Percentiles rank a stretch among this genome's conserved stretches.
These are phyloP conservation scores for Pestalotiopsis fici DNA, from an alignment of 2,329 filamentous ascomycete genomes.

Conservation along the genomic window DNA sequence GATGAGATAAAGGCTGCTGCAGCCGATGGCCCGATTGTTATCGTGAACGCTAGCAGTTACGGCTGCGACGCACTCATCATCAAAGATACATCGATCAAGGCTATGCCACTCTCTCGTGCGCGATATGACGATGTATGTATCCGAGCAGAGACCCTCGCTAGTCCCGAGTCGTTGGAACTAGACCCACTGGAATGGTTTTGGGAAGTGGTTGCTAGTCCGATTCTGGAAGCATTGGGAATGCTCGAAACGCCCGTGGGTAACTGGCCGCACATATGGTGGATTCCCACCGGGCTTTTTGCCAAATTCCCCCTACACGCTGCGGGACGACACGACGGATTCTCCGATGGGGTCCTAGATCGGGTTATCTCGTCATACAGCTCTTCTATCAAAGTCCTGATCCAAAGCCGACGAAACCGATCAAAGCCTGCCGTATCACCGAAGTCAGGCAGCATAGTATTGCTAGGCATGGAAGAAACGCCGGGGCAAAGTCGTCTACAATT, in stretches of 20 bases:
- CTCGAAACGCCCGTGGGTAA: no score
- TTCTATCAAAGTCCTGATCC: constrained; percentile 32
- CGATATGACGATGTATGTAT: no score
- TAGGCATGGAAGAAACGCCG: background rate
- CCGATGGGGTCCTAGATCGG: constrained; percentile 30
- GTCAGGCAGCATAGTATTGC: constrained; percentile 22
- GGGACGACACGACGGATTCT: constrained; percentile 25
- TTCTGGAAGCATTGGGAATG: no score
- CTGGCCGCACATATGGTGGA: constrained; percentile 34
- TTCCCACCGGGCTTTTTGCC: constrained; percentile 29
- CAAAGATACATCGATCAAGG: no score
- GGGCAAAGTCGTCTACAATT: background rate
- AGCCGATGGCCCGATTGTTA: constrained; percentile 24
- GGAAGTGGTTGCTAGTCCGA: no score
- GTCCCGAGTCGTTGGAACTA: no score
- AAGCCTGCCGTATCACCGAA: background rate
- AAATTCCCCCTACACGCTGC: constrained; percentile 35
- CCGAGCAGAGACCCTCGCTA: no score
- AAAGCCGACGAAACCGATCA: constrained; percentile 20
- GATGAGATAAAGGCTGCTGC: constrained; percentile 22
- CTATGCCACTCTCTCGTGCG: no score
- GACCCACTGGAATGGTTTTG: no score
- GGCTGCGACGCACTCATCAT: constrained; percentile 33
- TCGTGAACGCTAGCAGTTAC: constrained; percentile 28
- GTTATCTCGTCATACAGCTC: constrained; percentile 40